Conservation (phyloP, 164 flowering plant species). For the Berberis thunbergii region DNA sequence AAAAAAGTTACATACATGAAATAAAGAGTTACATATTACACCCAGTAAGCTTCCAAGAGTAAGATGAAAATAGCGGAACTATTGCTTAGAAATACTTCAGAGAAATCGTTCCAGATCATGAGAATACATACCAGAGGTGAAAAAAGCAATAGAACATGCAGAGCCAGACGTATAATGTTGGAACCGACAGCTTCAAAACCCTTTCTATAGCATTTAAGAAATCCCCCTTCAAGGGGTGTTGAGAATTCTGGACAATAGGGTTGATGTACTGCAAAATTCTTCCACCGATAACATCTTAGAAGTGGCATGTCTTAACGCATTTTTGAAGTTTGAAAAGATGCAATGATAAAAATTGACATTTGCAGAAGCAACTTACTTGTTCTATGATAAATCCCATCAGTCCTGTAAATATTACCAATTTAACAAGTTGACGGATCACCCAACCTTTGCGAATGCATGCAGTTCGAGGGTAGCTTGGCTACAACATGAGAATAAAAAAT, state of each 20-base stretch:
- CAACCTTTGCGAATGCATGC: constrained; percentile 73
- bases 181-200: constrained; percentile 94
- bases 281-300: constrained; percentile 20
- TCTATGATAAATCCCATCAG: constrained; percentile 89
- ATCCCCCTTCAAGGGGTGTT: constrained; percentile 91
- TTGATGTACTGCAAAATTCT: constrained; percentile 78
- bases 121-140: constrained; percentile 72
- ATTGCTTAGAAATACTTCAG: too few species aligned
- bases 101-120: constrained; percentile 2
- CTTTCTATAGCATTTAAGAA: constrained; percentile 84
- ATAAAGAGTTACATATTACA: too few species aligned
- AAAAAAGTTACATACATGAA: too few species aligned
- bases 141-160: constrained; percentile 99
- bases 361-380: constrained; percentile 44
- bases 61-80: too few species aligned
- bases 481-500: constrained; percentile 14
- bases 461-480: constrained; percentile 87
- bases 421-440: constrained; percentile 76
- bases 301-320: constrained; percentile 1
- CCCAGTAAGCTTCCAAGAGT: too few species aligned
- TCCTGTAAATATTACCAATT: constrained; percentile 84
- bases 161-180: constrained; percentile 94
- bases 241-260: constrained; percentile 87
- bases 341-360: neutral
- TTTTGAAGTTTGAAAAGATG: neutral